Percentiles rank a stretch among this genome's conserved stretches.
Conservation (phyloP, 78 protist species). For the Tieghemostelium lacteum region DNA sequence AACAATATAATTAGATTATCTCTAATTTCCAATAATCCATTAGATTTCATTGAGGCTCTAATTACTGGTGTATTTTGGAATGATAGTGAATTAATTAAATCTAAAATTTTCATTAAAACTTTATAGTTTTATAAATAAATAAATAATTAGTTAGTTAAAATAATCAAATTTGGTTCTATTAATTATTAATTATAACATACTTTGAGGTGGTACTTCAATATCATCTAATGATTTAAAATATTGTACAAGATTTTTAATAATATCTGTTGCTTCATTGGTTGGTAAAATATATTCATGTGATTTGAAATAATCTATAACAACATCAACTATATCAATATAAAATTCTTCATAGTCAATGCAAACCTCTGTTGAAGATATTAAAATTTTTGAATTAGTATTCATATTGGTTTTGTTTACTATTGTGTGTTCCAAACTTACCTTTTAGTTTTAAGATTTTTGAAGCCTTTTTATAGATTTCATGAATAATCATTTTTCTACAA, state of each 20-base stretch:
- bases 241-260: slow-evolving; percentile 46
- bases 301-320: slow-evolving; percentile 42
- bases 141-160: no score
- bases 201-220: slow-evolving; percentile 59
- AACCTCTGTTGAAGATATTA: slow-evolving; percentile 18
- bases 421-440: neutral
- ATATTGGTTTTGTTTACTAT: neutral
- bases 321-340: slow-evolving; percentile 53
- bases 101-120: slow-evolving; percentile 50
- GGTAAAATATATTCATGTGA: slow-evolving; percentile 33
- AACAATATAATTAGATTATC: slow-evolving; percentile 51
- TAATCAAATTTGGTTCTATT: no score
- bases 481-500: slow-evolving; percentile 37
- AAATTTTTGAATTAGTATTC: neutral
- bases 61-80: slow-evolving; percentile 57
- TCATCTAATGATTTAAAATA: slow-evolving; percentile 62
- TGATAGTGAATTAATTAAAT: slow-evolving; percentile 43
- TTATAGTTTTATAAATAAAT: no score
- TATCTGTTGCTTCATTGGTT: slow-evolving; percentile 26
- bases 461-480: slow-evolving; percentile 30
- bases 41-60: slow-evolving; percentile 56
- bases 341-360: slow-evolving; percentile 68
- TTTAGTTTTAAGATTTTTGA: slow-evolving; percentile 51
- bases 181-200: no score
- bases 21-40: slow-evolving; percentile 61